These are phyloP conservation scores for Boletus sensibilis DNA, from an alignment of 768 basidiomycete species.

Conservation along the genomic window DNA sequence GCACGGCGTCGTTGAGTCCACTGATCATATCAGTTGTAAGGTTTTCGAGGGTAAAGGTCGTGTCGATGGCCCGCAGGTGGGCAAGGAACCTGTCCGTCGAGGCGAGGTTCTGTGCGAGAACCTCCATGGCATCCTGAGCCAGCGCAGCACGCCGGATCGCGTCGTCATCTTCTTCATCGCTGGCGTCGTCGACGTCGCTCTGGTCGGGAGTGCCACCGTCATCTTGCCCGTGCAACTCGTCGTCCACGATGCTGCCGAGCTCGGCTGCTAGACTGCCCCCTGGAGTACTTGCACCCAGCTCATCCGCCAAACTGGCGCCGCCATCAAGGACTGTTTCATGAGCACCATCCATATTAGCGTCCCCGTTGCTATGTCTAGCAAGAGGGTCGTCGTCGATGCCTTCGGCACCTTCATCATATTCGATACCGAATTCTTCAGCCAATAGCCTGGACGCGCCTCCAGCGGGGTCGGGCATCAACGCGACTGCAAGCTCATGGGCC, in stretches of 20 bases:
- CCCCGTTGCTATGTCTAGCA: slow-evolving; percentile 28
- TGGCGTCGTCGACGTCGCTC: slow-evolving; percentile 8
- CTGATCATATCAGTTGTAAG: slow-evolving; percentile 77
- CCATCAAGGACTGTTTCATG: slow-evolving; percentile 29
- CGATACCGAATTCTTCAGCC: slow-evolving; percentile 87
- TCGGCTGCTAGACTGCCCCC: slow-evolving; percentile 26
- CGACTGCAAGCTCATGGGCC: slow-evolving; percentile 84
- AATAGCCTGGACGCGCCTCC: slow-evolving; percentile 67
- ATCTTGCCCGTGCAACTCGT: slow-evolving; percentile 13
- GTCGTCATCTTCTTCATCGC: slow-evolving; percentile 32
- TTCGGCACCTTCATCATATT: slow-evolving; percentile 85
- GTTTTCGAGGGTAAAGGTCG: slow-evolving; percentile 51
- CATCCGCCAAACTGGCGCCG: slow-evolving; percentile 43
- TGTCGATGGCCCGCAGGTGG: slow-evolving; percentile 69
- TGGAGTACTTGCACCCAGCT: slow-evolving; percentile 31
- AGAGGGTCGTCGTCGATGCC: slow-evolving; percentile 53
- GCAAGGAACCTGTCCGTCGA: slow-evolving; percentile 75
- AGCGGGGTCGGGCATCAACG: slow-evolving; percentile 84
- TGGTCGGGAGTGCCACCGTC: slow-evolving; percentile 13
- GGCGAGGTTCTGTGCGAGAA: slow-evolving; percentile 70
- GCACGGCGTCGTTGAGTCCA: slow-evolving; percentile 68
- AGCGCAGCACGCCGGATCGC: slow-evolving; percentile 22
- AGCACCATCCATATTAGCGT: slow-evolving; percentile 29
- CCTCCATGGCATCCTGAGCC: slow-evolving; percentile 63
- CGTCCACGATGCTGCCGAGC: slow-evolving; percentile 21